A percentile compares a stretch with the other conserved stretches of the same genome.
phyloP scores from a whole-genome alignment of 2,329 filamentous ascomycete genomes.

The Talaromyces sp. region DNA sequence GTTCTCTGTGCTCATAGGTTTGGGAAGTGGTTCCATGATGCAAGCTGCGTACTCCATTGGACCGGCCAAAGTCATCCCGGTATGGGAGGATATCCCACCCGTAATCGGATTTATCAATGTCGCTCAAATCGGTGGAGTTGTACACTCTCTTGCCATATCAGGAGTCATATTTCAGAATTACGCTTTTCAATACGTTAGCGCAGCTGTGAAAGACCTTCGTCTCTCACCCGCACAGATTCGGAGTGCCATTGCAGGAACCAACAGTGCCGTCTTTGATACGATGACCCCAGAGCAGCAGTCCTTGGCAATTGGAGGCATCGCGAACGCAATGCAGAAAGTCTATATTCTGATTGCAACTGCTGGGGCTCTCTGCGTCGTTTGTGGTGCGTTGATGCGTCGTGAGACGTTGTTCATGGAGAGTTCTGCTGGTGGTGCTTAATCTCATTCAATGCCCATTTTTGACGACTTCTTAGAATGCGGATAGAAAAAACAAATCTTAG shows the following conservation, averaged over 20 bases:
- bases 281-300: neutral
- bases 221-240: neutral
- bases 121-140: neutral
- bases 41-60: slow-evolving; percentile 34
- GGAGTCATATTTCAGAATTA: neutral
- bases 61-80: slow-evolving; percentile 30
- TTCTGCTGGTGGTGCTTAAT: neutral
- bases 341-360: neutral
- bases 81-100: neutral
- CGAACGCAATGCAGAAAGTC: neutral
- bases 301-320: neutral
- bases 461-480: neutral
- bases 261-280: neutral
- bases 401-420: neutral
- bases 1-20: neutral
- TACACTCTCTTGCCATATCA: neutral
- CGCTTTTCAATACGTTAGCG: neutral
- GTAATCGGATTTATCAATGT: neutral
- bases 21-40: slow-evolving; percentile 38
- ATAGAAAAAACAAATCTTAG: too few relatives aligned
- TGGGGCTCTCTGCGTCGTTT: neutral
- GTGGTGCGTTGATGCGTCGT: neutral
- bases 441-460: neutral
- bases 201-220: neutral
- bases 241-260: neutral